phyloP scores from a whole-genome alignment of 441 rosid species.

The Brassica balearica region DNA sequence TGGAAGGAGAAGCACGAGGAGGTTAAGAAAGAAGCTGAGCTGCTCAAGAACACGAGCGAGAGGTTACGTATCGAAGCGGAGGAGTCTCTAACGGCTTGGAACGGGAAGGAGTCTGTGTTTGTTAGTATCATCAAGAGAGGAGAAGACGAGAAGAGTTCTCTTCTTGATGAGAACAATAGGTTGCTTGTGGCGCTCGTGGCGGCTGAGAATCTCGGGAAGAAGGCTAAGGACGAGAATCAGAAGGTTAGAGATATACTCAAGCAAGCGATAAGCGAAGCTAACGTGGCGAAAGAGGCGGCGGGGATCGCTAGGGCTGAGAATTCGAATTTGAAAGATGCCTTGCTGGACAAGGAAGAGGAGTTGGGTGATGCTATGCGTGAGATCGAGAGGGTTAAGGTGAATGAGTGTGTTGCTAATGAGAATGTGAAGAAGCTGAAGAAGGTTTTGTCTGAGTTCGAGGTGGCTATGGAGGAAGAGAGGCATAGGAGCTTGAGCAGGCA shows the following conservation, averaged over 20 bases:
- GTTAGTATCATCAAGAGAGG: constrained; percentile 69
- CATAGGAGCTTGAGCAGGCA: constrained; percentile 35
- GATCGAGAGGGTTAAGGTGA: constrained; percentile 62
- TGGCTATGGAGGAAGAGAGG: constrained; percentile 44
- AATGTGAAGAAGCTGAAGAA: constrained; percentile 66
- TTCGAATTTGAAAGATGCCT: constrained; percentile 69
- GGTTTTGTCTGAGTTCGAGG: constrained; percentile 50
- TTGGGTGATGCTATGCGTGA: constrained; percentile 59
- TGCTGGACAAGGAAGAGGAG: constrained; percentile 72
- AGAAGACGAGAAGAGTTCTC: constrained; percentile 69
- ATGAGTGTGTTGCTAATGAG: constrained; percentile 65
- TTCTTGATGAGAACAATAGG: constrained; percentile 55
- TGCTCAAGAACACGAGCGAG: constrained; percentile 60
- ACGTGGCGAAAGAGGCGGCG: constrained; percentile 86
- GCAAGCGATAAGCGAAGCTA: constrained; percentile 88
- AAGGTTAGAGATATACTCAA: constrained; percentile 80
- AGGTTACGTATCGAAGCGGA: constrained; percentile 81
- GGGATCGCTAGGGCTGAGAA: constrained; percentile 73
- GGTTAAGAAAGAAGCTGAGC: constrained; percentile 63
- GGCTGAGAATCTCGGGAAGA: constrained; percentile 50
- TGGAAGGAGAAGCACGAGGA: constrained; percentile 52
- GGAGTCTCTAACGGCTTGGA: constrained; percentile 80
- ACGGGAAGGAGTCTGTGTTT: constrained; percentile 73
- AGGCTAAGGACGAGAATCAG: constrained; percentile 68
- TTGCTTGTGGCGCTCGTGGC: constrained; percentile 53